phyloP scores from a whole-genome alignment of 129 eudicot genomes.

The Deinandra increscens region DNA sequence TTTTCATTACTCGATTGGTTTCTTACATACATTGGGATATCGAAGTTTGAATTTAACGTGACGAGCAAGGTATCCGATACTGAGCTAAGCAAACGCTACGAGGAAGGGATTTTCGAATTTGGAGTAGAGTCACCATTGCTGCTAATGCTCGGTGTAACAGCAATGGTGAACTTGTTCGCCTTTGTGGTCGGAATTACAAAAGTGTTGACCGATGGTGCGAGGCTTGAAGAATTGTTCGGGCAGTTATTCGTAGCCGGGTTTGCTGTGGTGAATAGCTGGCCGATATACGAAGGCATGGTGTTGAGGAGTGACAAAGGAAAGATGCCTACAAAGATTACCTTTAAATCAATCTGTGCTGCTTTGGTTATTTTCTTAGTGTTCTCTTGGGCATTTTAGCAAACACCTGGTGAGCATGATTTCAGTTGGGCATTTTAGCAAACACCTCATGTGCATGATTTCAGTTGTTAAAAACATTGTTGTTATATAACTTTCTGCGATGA shows the following conservation, averaged over 20 bases:
- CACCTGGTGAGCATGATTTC: not conserved
- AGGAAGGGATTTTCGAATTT: constrained; percentile 53
- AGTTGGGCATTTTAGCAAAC: too few species aligned
- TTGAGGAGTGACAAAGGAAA: constrained; percentile 59
- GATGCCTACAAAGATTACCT: constrained; percentile 43
- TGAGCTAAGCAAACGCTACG: constrained; percentile 47
- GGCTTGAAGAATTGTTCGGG: constrained; percentile 17
- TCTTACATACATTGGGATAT: constrained; percentile 32
- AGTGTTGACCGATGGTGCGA: not conserved
- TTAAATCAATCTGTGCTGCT: constrained; percentile 31
- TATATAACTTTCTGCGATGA: not conserved
- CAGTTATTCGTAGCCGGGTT: constrained; percentile 57
- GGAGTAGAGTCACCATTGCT: constrained; percentile 46
- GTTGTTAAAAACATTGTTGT: not conserved
- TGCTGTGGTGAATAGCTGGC: constrained; percentile 49
- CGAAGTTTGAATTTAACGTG: constrained; percentile 37
- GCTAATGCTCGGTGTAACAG: constrained; percentile 28
- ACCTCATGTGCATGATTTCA: too few species aligned
- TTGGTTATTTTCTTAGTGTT: constrained; percentile 13
- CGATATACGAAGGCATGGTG: constrained; percentile 57
- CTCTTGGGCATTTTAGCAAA: constrained; percentile 22
- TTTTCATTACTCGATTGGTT: constrained; percentile 37
- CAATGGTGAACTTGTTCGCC: constrained; percentile 35
- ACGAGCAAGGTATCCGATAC: constrained; percentile 42
- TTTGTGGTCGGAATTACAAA: constrained; percentile 22